phyloP scores from a whole-genome alignment of 2,329 filamentous ascomycete species.

The Orbilia brochopaga region DNA sequence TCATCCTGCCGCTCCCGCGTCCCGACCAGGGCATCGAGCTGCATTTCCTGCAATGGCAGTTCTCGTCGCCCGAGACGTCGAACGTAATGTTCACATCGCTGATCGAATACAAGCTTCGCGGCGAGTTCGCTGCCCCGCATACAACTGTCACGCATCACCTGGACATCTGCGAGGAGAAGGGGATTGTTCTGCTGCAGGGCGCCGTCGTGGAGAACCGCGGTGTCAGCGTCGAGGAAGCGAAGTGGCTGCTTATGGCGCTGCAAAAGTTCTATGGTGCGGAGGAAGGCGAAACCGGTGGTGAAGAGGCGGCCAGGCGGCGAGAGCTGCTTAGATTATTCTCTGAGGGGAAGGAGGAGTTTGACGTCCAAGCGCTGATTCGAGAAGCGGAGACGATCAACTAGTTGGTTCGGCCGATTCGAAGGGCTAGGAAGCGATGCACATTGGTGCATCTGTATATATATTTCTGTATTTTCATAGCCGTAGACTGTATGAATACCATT shows the following conservation, averaged over 20 bases:
- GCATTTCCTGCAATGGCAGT: slow-evolving; percentile 95
- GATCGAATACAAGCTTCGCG: slow-evolving; percentile 87
- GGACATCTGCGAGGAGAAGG: slow-evolving; percentile 76
- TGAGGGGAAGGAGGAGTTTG: slow-evolving; percentile 77
- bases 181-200: slow-evolving; percentile 84
- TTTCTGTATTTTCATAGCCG: too few relatives aligned
- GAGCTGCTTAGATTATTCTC: slow-evolving; percentile 82
- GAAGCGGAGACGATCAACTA: slow-evolving; percentile 72
- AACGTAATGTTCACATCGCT: slow-evolving; percentile 92
- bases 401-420: background rate
- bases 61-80: slow-evolving; percentile 72
- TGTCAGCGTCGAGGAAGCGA: slow-evolving; percentile 78
- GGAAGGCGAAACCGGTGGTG: slow-evolving; percentile 56
- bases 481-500: too few relatives aligned
- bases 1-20: slow-evolving; percentile 85
- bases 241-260: slow-evolving; percentile 87
- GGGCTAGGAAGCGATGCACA: too few relatives aligned
- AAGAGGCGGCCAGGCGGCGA: slow-evolving; percentile 66
- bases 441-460: too few relatives aligned
- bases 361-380: slow-evolving; percentile 81
- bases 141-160: slow-evolving; percentile 92
- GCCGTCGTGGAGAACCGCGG: slow-evolving; percentile 76
- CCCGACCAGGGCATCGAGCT: slow-evolving; percentile 77
- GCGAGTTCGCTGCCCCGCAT: slow-evolving; percentile 87
- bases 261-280: slow-evolving; percentile 87